Conservation (phyloP, 2,329 filamentous ascomycete species). For the Diaporthe sp. region DNA sequence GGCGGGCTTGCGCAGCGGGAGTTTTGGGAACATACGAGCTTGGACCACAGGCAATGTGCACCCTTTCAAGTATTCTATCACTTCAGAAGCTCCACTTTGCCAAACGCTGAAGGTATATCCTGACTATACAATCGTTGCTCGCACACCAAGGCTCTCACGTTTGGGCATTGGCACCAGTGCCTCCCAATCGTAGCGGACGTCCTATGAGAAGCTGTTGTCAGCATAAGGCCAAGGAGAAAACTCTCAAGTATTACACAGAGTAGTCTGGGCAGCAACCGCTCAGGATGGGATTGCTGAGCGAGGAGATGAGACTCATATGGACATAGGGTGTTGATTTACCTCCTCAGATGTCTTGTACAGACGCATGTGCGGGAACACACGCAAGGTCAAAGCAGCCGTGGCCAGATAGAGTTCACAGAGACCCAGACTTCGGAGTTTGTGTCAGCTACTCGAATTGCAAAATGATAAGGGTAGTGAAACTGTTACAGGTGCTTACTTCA, state of each 20-base stretch:
- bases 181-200: slow-evolving; percentile 43
- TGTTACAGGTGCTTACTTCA: slow-evolving; percentile 45
- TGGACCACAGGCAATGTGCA: neutral
- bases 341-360: slow-evolving; percentile 43
- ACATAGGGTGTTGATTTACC: neutral
- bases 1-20: no score
- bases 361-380: slow-evolving; percentile 39
- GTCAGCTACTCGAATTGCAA: neutral
- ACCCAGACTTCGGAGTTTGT: slow-evolving; percentile 36
- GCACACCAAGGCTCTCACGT: slow-evolving; percentile 35
- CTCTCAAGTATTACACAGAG: neutral
- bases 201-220: neutral
- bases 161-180: slow-evolving; percentile 42
- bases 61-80: neutral
- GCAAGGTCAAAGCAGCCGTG: slow-evolving; percentile 40
- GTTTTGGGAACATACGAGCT: no score
- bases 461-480: neutral
- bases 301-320: neutral
- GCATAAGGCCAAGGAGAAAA: neutral
- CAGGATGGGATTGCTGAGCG: neutral
- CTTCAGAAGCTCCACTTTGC: neutral
- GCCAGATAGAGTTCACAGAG: slow-evolving; percentile 42
- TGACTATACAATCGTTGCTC: neutral
- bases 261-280: neutral
- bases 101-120: neutral